Conservation (phyloP, 345 rosid genomes). For the Rhizophora mangle region DNA sequence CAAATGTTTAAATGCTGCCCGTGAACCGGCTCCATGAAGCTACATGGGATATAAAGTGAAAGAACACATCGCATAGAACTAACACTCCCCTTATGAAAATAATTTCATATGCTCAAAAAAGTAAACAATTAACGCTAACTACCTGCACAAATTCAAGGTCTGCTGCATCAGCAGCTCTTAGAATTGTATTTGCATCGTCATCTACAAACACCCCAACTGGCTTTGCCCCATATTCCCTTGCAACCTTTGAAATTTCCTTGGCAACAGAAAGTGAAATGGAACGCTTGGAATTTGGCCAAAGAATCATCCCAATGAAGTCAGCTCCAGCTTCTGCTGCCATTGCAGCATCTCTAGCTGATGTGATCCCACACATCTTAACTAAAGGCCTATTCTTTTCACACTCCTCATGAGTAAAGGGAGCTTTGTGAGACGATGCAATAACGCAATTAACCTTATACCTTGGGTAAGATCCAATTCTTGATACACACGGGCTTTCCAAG, state of each 20-base stretch:
- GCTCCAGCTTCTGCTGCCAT: slow-evolving; percentile 93
- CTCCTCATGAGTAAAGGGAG: slow-evolving; percentile 14
- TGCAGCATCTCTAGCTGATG: slow-evolving; percentile 73
- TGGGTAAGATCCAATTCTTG: slow-evolving; percentile 9
- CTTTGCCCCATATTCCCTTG: slow-evolving; percentile 61
- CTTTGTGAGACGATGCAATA: slow-evolving; percentile 20
- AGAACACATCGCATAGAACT: neutral
- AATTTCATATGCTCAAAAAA: too few relatives aligned
- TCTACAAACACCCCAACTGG: slow-evolving; percentile 92
- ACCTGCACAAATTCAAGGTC: slow-evolving; percentile 84
- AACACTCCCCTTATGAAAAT: neutral
- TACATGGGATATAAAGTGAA: slow-evolving; percentile 21
- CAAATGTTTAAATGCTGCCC: slow-evolving; percentile 52
- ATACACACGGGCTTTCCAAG: neutral
- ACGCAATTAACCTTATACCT: neutral
- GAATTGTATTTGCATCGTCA: slow-evolving; percentile 60
- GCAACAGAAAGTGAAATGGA: slow-evolving; percentile 70
- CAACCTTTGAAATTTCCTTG: slow-evolving; percentile 77
- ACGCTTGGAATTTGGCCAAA: slow-evolving; percentile 82
- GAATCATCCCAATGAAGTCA: slow-evolving; percentile 76
- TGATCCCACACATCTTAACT: slow-evolving; percentile 86
- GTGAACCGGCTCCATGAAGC: slow-evolving; percentile 82
- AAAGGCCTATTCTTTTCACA: slow-evolving; percentile 37
- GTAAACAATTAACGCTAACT: slow-evolving; percentile 13
- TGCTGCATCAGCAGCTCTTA: slow-evolving; percentile 60